These are phyloP conservation scores for Sordaria brevicollis DNA, from an alignment of 495 filamentous ascomycete species.

Conservation along the genomic window DNA sequence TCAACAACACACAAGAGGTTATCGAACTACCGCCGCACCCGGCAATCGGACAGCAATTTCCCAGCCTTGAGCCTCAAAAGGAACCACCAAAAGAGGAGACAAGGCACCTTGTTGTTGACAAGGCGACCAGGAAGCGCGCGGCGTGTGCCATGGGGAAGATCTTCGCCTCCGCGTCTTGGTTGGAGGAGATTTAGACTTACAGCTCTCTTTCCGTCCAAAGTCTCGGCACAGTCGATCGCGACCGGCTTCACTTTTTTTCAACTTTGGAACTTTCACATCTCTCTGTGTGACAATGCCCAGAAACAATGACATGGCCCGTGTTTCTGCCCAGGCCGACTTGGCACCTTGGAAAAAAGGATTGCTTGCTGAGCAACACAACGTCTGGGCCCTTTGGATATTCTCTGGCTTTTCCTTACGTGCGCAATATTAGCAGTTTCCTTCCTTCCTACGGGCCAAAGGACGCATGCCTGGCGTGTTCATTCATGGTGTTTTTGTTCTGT, in stretches of 20 bases:
- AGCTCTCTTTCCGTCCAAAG: too few relatives aligned
- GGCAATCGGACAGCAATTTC: neutral
- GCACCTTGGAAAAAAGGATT: constrained; percentile 27
- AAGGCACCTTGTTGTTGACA: neutral
- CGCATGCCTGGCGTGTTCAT: neutral
- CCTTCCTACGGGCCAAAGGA: neutral
- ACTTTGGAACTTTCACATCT: constrained; percentile 3
- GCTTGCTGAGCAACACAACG: constrained; percentile 11
- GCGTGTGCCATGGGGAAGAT: neutral
- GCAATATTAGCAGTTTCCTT: neutral
- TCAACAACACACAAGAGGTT: neutral
- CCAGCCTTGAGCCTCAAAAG: neutral
- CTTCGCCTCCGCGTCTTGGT: neutral
- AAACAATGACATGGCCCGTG: constrained; percentile 13
- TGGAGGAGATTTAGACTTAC: too few relatives aligned
- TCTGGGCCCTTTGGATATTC: neutral
- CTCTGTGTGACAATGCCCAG: constrained; percentile 21
- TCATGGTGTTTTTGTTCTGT: neutral
- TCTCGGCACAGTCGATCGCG: neutral
- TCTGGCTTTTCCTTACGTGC: neutral
- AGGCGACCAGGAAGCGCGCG: neutral
- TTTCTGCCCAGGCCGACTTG: constrained; percentile 13
- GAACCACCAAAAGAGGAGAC: neutral
- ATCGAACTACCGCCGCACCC: neutral
- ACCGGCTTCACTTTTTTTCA: neutral